Base-by-base conservation (phyloP, 2,329 filamentous ascomycete species). In the Colletotrichum tofieldiae region DNA sequence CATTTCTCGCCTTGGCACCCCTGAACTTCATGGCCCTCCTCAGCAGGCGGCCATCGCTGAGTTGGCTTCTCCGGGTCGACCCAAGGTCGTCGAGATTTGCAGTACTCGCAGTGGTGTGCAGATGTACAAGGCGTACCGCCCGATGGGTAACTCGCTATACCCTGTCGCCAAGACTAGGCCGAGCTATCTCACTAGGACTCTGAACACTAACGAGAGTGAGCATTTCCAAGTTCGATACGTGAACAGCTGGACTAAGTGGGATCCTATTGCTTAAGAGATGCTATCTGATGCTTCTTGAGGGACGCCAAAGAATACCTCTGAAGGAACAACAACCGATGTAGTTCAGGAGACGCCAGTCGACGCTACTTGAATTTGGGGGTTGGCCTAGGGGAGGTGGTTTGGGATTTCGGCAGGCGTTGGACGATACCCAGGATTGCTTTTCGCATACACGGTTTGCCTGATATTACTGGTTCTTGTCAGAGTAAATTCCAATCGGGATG, bases 11-110 rank as follows among this genome's bases (percentile, higher is more conserved):
- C 23, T 60, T 23, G 67, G 62, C n/a, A 65, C 73, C 32, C 73
- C 73, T 45, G 73, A 75, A 58, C 41, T 75, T 43, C 72, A 74
- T 5, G 72, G 68, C 18, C 69, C 72, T 16, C 73, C 73, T 18
- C 65, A 74, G 63, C 56, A 65, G 32, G 73, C 73, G 20, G 71
- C 72, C 18, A 37, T 75, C 39, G 72, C 68, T 35, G 73, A 73
- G 62, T 43, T 74, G 43, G 68, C 67, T 37, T 75, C 71, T 6
- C 73, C 67, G 3, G 73, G 73, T 26, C 65, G 69, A 9, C 73
- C 73, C 18, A 74, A 45, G 43, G 58, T 75, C 41, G 65, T 75
- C 14, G 64, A 75, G 58, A 74, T 75, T 32, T 58, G 67, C 29
- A 74, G 67, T 59, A 75, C 20, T 41, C 73, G 73, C 35, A 73